These are phyloP conservation scores for Beta vulgaris DNA, from an alignment of 148 eudicot genomes.

Conservation along the genomic window DNA sequence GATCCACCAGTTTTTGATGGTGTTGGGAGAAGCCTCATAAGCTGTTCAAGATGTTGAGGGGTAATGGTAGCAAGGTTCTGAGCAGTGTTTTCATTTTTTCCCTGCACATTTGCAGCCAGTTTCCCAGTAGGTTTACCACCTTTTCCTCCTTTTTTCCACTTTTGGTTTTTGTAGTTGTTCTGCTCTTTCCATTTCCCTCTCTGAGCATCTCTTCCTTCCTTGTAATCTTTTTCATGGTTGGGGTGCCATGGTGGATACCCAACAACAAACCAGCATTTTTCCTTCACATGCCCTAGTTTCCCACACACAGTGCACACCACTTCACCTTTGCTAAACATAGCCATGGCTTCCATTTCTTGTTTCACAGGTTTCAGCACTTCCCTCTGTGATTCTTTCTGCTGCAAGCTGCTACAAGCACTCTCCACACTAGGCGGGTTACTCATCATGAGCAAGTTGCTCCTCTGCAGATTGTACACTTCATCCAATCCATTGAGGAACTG, in stretches of 20 bases:
- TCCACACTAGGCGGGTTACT: not conserved
- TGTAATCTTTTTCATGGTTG: not conserved
- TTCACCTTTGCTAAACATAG: not conserved
- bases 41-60: not conserved
- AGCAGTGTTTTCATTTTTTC: not conserved
- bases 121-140: not conserved
- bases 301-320: not conserved
- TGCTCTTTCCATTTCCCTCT: not conserved
- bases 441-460: not conserved
- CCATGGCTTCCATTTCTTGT: not conserved
- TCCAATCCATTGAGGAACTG: not conserved
- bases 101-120: not conserved
- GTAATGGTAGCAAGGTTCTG: not conserved
- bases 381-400: not conserved
- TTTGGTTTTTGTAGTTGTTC: accelerated
- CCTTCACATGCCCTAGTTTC: not conserved
- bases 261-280: not conserved
- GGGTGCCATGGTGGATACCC: not conserved
- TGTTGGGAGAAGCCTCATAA: not conserved
- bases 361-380: not conserved
- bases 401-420: not conserved
- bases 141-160: not conserved
- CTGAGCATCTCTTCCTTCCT: not conserved
- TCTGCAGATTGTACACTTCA: not conserved
- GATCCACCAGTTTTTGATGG: not conserved